Evolutionary conservation across 768 basidiomycete genomes (phyloP).

Genomic region (Strobilomyces dryophilus): DNA sequence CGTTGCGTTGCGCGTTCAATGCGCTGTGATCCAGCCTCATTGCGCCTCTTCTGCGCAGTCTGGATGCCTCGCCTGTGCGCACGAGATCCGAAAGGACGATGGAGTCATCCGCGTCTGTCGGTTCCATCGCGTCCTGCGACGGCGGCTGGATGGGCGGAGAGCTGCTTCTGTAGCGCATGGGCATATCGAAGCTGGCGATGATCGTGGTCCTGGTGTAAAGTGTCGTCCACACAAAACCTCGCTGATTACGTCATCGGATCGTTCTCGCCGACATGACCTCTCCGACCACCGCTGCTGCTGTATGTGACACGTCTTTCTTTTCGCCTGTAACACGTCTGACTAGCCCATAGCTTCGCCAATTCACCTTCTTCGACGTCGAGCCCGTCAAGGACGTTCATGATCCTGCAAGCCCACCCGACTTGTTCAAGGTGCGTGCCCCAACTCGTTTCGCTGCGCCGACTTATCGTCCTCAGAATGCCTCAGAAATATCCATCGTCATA

Average conservation of each 20-base stretch:
- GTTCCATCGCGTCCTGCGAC: slow-evolving; percentile 23
- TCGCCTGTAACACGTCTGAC: no score
- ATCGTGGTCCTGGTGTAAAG: slow-evolving; percentile 17
- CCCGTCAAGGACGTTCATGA: slow-evolving; percentile 80
- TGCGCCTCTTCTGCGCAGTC: slow-evolving; percentile 69
- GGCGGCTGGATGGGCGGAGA: slow-evolving; percentile 5
- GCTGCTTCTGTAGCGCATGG: slow-evolving; percentile 28
- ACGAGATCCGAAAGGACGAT: slow-evolving; percentile 72
- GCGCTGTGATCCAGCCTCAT: slow-evolving; percentile 53
- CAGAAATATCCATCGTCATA: slow-evolving; percentile 69
- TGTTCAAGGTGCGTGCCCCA: slow-evolving; percentile 58
- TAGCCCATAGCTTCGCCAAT: slow-evolving; percentile 25
- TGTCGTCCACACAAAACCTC: no score
- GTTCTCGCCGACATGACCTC: no score
- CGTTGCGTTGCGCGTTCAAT: slow-evolving; percentile 26
- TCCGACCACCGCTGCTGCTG: no score
- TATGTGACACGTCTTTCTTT: no score
- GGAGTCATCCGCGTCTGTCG: slow-evolving; percentile 57
- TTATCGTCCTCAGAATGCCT: slow-evolving; percentile 40
- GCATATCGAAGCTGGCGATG: slow-evolving; percentile 22
- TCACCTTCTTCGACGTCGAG: slow-evolving; percentile 81
- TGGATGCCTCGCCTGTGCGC: slow-evolving; percentile 69
- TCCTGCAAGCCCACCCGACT: slow-evolving; percentile 65
- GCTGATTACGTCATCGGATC: no score
- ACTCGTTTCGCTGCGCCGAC: slow-evolving; percentile 1